Percentiles rank a stretch among this genome's conserved stretches.
phyloP scores from a whole-genome alignment of 768 basidiomycete species.

The Phaffia australis region DNA sequence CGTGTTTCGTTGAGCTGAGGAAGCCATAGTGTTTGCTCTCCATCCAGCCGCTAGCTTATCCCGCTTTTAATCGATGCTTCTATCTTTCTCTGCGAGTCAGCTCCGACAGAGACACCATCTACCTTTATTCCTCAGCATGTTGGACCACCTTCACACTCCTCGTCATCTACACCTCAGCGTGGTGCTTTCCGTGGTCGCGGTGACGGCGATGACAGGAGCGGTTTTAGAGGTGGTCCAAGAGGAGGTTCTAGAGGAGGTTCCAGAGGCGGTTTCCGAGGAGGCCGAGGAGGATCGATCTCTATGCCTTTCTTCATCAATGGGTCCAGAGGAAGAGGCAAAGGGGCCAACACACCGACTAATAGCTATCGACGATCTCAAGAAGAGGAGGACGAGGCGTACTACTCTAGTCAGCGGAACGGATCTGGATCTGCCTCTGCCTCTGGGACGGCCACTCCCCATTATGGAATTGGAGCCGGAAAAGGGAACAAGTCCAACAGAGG shows the following conservation, averaged over 20 bases:
- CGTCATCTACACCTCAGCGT: neutral
- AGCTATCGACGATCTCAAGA: conserved; percentile 15
- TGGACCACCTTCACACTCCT: neutral
- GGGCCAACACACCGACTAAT: neutral
- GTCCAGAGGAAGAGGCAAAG: conserved; percentile 1
- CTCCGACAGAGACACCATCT: neutral
- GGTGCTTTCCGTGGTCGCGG: neutral
- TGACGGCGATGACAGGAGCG: no score
- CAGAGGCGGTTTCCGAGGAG: neutral
- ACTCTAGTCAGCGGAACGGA: neutral
- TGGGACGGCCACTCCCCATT: conserved; percentile 17
- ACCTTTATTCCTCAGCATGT: neutral
- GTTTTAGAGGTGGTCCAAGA: no score
- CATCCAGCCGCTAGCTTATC: neutral
- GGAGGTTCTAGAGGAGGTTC: no score
- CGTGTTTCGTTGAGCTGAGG: neutral
- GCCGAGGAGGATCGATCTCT: neutral
- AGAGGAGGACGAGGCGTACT: conserved; percentile 16
- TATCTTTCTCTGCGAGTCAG: neutral
- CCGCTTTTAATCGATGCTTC: neutral
- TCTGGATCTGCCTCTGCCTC: conserved; percentile 5
- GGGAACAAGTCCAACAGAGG: conserved; percentile 6
- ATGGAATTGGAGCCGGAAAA: conserved; percentile 17
- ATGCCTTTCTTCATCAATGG: conserved; percentile 25
- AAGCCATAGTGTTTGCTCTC: neutral